phyloP scores from a whole-genome alignment of 2,329 filamentous ascomycete genomes.

The Penicillium griseofulvum region DNA sequence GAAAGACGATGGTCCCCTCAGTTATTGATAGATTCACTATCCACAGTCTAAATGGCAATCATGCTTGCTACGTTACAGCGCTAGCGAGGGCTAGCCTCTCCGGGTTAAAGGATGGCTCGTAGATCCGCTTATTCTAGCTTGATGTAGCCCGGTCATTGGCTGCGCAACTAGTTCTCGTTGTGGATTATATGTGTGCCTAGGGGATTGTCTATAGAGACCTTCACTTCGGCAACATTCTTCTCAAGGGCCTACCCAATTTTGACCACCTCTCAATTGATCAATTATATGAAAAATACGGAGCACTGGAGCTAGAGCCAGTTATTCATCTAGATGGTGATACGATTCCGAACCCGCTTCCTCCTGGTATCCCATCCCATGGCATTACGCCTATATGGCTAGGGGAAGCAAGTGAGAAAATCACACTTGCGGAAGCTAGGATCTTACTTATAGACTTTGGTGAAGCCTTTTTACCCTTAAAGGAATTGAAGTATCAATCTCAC shows the following conservation, averaged over 20 bases:
- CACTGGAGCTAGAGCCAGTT: slow-evolving; percentile 21
- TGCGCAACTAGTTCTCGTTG: slow-evolving; percentile 31
- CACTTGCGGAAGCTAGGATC: slow-evolving; percentile 23
- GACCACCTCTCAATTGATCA: slow-evolving; percentile 19
- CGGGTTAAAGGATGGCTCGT: slow-evolving; percentile 19
- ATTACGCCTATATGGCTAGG: slow-evolving; percentile 19
- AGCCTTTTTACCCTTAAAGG: slow-evolving; percentile 4
- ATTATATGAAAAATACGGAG: slow-evolving; percentile 22
- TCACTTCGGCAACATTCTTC: slow-evolving; percentile 26
- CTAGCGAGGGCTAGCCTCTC: slow-evolving; percentile 22
- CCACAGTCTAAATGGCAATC: slow-evolving; percentile 12
- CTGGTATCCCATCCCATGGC: slow-evolving; percentile 19
- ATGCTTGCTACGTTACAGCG: slow-evolving; percentile 24
- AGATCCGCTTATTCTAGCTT: slow-evolving; percentile 23
- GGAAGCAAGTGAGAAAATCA: slow-evolving; percentile 22
- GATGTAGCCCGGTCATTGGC: slow-evolving; percentile 24
- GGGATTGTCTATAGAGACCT: slow-evolving; percentile 30
- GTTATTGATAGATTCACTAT: neutral
- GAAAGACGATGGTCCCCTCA: neutral
- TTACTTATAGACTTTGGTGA: slow-evolving; percentile 13
- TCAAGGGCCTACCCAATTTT: slow-evolving; percentile 17
- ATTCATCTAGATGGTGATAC: slow-evolving; percentile 19
- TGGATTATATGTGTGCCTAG: slow-evolving; percentile 30
- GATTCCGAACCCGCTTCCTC: slow-evolving; percentile 4
- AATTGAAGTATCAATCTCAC: slow-evolving; percentile 16